Percentiles rank a stretch among this genome's conserved stretches.
Conservation (phyloP, 1,284 basidiomycete genomes). For the Irpex lacteus region DNA sequence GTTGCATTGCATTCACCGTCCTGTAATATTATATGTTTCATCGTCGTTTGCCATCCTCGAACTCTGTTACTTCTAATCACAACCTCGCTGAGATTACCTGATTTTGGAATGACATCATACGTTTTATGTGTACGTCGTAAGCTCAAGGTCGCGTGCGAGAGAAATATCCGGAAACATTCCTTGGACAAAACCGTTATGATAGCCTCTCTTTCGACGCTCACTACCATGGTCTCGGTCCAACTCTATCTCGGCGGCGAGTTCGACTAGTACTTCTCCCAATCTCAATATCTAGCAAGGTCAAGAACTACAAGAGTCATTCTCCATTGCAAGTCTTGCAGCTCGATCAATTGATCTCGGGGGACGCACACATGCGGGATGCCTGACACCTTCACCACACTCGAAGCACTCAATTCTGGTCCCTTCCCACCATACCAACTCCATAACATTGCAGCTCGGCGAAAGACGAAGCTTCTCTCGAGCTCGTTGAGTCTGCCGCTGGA, state of each 20-base stretch:
- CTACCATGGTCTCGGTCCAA: not conserved
- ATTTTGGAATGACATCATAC: not conserved
- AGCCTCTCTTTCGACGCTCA: not conserved
- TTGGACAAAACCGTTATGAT: not conserved
- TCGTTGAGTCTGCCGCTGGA: constrained; percentile 32
- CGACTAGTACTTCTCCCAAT: not conserved
- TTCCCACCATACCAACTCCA: not conserved
- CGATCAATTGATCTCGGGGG: not conserved
- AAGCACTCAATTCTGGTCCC: not conserved
- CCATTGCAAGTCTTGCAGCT: no score
- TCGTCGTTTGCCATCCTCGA: not conserved
- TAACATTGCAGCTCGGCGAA: constrained; percentile 2
- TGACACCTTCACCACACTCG: constrained; percentile 1
- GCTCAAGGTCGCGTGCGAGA: no score
- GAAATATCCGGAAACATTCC: not conserved
- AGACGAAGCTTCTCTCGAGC: constrained; percentile 7
- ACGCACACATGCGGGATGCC: constrained; percentile 1
- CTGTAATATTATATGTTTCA: not conserved
- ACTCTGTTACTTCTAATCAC: not conserved
- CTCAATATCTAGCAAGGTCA: not conserved
- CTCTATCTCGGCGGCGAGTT: not conserved
- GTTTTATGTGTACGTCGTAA: no score
- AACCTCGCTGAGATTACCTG: not conserved
- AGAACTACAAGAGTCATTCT: not conserved
- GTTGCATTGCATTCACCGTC: not conserved